These are phyloP conservation scores for Phytophthora uliginosa DNA, from an alignment of 352 stramenopile genomes.

Conservation along the genomic window DNA sequence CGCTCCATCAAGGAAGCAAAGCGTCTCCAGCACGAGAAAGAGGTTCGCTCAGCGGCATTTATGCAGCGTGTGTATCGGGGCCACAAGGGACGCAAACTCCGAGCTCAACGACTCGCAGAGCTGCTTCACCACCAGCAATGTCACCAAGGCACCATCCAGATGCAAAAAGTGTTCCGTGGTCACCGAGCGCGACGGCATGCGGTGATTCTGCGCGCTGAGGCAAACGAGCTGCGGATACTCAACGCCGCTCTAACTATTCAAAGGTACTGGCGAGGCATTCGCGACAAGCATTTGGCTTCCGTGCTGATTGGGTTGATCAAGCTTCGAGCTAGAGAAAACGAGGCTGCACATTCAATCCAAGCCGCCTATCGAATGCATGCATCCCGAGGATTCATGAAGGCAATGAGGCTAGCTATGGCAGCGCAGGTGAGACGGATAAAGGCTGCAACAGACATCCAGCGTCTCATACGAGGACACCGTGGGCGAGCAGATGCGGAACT, in stretches of 20 bases:
- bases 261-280: slow-evolving; percentile 77
- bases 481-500: slow-evolving; percentile 78
- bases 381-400: slow-evolving; percentile 69
- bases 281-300: slow-evolving; percentile 79
- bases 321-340: slow-evolving; percentile 64
- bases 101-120: slow-evolving; percentile 55
- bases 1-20: slow-evolving; percentile 59
- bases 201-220: slow-evolving; percentile 49
- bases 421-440: slow-evolving; percentile 51
- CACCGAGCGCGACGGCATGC: slow-evolving; percentile 60
- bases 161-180: slow-evolving; percentile 82
- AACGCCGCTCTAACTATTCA: slow-evolving; percentile 81
- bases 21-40: slow-evolving; percentile 50
- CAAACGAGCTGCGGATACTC: slow-evolving; percentile 46
- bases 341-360: slow-evolving; percentile 72
- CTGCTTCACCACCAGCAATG: slow-evolving; percentile 58
- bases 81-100: slow-evolving; percentile 62
- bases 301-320: slow-evolving; percentile 81
- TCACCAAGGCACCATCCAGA: slow-evolving; percentile 57
- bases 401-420: slow-evolving; percentile 61
- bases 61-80: slow-evolving; percentile 86
- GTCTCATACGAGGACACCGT: slow-evolving; percentile 84
- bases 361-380: slow-evolving; percentile 66
- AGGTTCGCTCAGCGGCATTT: slow-evolving; percentile 54
- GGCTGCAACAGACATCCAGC: slow-evolving; percentile 77